Evolutionary conservation across 352 stramenopile genomes (phyloP).

Genomic region (Phytophthora sojae): DNA sequence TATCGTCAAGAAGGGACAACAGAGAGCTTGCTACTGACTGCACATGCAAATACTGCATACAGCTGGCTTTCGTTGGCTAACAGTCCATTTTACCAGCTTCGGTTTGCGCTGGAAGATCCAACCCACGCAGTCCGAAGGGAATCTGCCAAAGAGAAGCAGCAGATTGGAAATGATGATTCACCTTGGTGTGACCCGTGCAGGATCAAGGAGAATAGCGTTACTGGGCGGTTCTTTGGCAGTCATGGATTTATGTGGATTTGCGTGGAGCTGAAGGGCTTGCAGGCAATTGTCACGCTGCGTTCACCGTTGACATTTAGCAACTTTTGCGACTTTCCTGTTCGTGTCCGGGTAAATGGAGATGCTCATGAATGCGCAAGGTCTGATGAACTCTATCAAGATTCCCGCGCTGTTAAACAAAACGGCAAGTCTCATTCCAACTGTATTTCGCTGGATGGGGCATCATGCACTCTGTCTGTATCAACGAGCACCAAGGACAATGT

Average conservation of each 20-base stretch:
- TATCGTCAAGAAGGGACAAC: conserved; percentile 73
- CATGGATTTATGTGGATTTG: conserved; percentile 76
- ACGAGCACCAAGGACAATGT: conserved; percentile 1
- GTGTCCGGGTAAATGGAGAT: conserved; percentile 43
- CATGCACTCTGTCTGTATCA: conserved; percentile 27
- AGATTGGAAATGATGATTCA: conserved; percentile 18
- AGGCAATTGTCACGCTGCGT: conserved; percentile 68
- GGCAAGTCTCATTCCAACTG: conserved; percentile 33
- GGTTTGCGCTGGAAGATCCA: conserved; percentile 58
- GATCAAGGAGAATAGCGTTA: conserved; percentile 68
- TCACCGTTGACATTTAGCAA: conserved; percentile 56
- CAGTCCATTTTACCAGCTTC: conserved; percentile 57
- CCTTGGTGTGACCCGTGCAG: conserved; percentile 73
- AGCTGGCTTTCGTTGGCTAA: conserved; percentile 74
- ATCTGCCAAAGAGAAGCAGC: background rate
- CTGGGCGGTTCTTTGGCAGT: conserved; percentile 57
- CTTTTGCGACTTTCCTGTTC: conserved; percentile 48
- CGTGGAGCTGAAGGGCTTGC: conserved; percentile 62
- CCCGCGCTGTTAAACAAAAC: conserved; percentile 1
- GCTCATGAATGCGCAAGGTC: conserved; percentile 13
- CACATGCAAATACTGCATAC: conserved; percentile 50
- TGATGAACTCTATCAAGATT: conserved; percentile 19
- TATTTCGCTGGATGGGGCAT: conserved; percentile 39
- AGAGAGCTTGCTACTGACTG: conserved; percentile 55
- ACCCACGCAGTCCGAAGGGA: background rate